phyloP scores from a whole-genome alignment of 2,329 filamentous ascomycete species.

The Arthrobotrys conoides region DNA sequence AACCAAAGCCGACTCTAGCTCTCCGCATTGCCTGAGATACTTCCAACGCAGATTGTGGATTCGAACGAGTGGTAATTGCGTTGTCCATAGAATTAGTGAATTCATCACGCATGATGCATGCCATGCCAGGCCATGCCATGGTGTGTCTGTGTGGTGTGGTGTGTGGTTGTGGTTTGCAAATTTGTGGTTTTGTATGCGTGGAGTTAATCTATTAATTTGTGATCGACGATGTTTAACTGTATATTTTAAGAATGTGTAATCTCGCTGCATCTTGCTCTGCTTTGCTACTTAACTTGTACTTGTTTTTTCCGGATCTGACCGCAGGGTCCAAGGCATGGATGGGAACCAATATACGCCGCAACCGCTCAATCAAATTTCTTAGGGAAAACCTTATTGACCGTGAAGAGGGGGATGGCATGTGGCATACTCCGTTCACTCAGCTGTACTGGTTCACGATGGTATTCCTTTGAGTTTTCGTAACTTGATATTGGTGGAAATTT shows the following conservation, averaged over 20 bases:
- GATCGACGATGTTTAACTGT: slow-evolving; percentile 11
- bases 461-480: neutral
- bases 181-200: too few species aligned
- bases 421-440: slow-evolving; percentile 22
- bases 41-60: slow-evolving; percentile 38
- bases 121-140: neutral
- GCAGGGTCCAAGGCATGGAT: neutral
- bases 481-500: slow-evolving; percentile 53
- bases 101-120: slow-evolving; percentile 49
- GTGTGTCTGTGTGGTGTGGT: slow-evolving; percentile 3
- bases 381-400: slow-evolving; percentile 16
- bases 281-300: neutral
- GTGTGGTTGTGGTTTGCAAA: too few species aligned
- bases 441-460: neutral
- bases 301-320: slow-evolving; percentile 10
- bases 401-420: neutral
- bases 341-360: slow-evolving; percentile 27
- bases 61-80: slow-evolving; percentile 33
- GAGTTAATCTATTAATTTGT: slow-evolving; percentile 9
- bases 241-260: slow-evolving; percentile 29
- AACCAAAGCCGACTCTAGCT: too few species aligned
- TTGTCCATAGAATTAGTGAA: slow-evolving; percentile 37
- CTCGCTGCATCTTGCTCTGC: slow-evolving; percentile 22
- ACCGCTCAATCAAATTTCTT: slow-evolving; percentile 35
- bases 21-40: slow-evolving; percentile 16